Evolutionary conservation across 768 basidiomycete species (phyloP), one percentile per base, ranked within the genome.

Genomic region (Mycena indigotica): DNA sequence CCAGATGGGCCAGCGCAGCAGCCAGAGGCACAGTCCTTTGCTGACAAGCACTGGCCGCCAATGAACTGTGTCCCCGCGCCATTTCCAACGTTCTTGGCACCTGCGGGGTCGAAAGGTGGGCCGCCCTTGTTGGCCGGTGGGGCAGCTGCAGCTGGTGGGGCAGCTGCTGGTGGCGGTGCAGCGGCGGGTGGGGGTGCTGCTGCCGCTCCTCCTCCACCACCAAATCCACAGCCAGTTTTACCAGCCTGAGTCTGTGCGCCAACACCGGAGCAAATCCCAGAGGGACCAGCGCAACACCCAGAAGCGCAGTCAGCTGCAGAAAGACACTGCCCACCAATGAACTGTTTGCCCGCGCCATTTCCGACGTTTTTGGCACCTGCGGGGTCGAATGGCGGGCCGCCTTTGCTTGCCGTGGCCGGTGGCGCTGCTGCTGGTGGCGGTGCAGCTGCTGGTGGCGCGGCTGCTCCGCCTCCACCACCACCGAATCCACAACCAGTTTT

Each of bases 31-130:
- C 41, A 44, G 41, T 44, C 41, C 6, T 13, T 21, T 16, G 41
- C 41, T 8, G 41, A 44, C 6, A 44, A 19, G 41, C 41, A 44
- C 41, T 44, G 41, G 6, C 41, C 41, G 23, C 41, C 41, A 19
- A 44, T 44, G 41, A 44, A 44, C n/a, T 44, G 41, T 23, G 15
- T 44, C 15, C 41, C 41, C 8, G 41, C 41, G 28, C 46, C 46
- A n/a, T 48, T 48, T 4, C 46, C 46, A 26, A 48, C 46, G 46
- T 48, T 48, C 6, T 5, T 5, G 15, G 19, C 46, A 26, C 46
- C 46, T 6, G 46, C 46, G 21, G 46, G 46, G 25, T 48, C 46
- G 46, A 48, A 48, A 8, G 46, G 46, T n/a, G 46, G 46, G 46
- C 46, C 46, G 25, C 46, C 46, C 4, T 6, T n/a, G 46, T 28